Conservation (phyloP, 108 stramenopile genomes). For the Pseudonitzschia pungens region DNA sequence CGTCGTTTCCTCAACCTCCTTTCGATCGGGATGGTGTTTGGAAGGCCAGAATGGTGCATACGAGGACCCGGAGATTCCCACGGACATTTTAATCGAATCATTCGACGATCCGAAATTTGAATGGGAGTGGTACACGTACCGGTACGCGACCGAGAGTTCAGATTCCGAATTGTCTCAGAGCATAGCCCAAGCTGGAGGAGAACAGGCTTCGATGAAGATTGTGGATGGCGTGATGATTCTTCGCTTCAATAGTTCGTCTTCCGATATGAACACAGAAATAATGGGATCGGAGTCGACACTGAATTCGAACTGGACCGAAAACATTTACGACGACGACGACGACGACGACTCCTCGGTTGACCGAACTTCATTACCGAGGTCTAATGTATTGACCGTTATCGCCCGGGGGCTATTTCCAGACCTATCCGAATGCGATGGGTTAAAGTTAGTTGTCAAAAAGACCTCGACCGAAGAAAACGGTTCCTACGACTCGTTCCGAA, state of each 20-base stretch:
- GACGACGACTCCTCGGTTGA: background rate
- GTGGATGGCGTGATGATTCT: background rate
- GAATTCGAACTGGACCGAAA: background rate
- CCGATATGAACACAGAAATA: background rate
- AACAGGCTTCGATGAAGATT: background rate
- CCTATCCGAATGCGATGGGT: constrained; percentile 31
- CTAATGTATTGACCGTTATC: background rate
- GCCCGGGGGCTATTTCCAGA: constrained; percentile 29
- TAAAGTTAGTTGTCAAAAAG: constrained; percentile 23
- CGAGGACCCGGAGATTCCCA: background rate
- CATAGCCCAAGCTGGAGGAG: background rate
- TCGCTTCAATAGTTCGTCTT: background rate
- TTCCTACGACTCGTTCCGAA: constrained; percentile 26
- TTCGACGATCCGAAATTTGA: background rate
- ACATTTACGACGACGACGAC: background rate
- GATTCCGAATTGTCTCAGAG: background rate
- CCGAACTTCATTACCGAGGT: background rate
- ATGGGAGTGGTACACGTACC: background rate
- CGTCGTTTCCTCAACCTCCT: background rate
- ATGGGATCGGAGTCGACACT: no score
- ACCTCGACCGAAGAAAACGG: background rate
- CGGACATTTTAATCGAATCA: constrained; percentile 7
- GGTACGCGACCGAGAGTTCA: background rate
- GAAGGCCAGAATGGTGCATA: background rate
- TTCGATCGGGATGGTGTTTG: background rate